These are phyloP conservation scores for Phytopythium ostracodes DNA, from an alignment of 352 stramenopile genomes.

Conservation along the genomic window DNA sequence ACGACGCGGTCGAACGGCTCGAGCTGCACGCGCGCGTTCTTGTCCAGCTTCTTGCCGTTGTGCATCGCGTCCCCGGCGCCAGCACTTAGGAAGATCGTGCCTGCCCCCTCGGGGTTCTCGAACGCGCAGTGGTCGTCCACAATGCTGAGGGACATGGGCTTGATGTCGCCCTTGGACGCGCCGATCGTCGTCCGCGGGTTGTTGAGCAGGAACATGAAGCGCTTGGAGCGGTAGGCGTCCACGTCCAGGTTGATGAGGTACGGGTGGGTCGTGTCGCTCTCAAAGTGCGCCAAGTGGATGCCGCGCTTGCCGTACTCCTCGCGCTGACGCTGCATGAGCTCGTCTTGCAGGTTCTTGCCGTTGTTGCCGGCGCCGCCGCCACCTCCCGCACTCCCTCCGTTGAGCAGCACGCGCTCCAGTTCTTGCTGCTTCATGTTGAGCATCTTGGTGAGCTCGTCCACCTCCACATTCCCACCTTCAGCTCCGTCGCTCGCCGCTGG, in stretches of 20 bases:
- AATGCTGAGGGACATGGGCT: slow-evolving; percentile 90
- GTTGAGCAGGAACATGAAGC: slow-evolving; percentile 91
- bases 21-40: slow-evolving; percentile 35
- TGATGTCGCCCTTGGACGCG: slow-evolving; percentile 83
- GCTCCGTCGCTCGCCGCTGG: slow-evolving; percentile 12
- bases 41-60: slow-evolving; percentile 78
- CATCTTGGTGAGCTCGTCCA: slow-evolving; percentile 63
- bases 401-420: slow-evolving; percentile 55
- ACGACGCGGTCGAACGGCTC: slow-evolving; percentile 70
- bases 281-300: slow-evolving; percentile 88
- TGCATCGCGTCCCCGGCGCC: slow-evolving; percentile 84
- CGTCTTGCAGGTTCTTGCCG: slow-evolving; percentile 62
- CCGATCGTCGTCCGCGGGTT: slow-evolving; percentile 48
- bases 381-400: slow-evolving; percentile 33
- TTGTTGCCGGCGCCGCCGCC: slow-evolving; percentile 12
- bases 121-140: slow-evolving; percentile 85
- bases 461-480: slow-evolving; percentile 22
- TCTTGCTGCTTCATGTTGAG: slow-evolving; percentile 70
- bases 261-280: slow-evolving; percentile 71
- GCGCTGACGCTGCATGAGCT: slow-evolving; percentile 83
- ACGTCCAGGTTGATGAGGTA: slow-evolving; percentile 95
- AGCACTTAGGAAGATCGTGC: slow-evolving; percentile 45
- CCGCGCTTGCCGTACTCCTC: slow-evolving; percentile 91
- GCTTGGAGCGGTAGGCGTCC: slow-evolving; percentile 89
- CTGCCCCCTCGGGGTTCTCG: slow-evolving; percentile 33